A percentile compares a stretch with the other conserved stretches of the same genome.
phyloP scores from a whole-genome alignment of 345 rosid species.

The Aegle marmelos region DNA sequence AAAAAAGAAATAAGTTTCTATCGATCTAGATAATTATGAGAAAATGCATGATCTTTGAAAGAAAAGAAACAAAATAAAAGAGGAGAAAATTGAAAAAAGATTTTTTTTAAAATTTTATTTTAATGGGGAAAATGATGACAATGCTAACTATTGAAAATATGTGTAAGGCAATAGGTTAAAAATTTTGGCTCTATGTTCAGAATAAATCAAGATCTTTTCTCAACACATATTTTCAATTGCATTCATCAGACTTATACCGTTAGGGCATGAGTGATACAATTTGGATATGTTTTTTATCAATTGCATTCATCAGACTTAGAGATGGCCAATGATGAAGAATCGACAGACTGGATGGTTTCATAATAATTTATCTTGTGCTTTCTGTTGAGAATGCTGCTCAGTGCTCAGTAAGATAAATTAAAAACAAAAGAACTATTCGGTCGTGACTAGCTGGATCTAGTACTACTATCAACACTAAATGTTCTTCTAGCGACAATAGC shows the following conservation, averaged over 20 bases:
- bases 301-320: not conserved
- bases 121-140: not conserved
- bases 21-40: not conserved
- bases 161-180: not conserved
- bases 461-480: not conserved
- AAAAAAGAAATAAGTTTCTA: not conserved
- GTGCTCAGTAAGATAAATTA: not conserved
- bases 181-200: no score
- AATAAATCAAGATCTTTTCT: no score
- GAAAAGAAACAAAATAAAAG: not conserved
- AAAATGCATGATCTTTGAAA: not conserved
- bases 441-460: not conserved
- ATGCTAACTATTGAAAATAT: not conserved
- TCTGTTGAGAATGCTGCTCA: not conserved
- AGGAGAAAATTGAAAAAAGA: not conserved
- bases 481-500: not conserved
- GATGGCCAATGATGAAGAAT: not conserved
- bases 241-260: not conserved
- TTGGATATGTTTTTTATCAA: not conserved
- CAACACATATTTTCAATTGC: no score
- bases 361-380: not conserved
- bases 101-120: no score
- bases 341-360: not conserved
- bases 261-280: not conserved
- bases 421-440: not conserved